Percentiles rank a stretch among this genome's conserved stretches.
phyloP scores from a whole-genome alignment of 2,329 filamentous ascomycete species.

The Ascochyta pisi region DNA sequence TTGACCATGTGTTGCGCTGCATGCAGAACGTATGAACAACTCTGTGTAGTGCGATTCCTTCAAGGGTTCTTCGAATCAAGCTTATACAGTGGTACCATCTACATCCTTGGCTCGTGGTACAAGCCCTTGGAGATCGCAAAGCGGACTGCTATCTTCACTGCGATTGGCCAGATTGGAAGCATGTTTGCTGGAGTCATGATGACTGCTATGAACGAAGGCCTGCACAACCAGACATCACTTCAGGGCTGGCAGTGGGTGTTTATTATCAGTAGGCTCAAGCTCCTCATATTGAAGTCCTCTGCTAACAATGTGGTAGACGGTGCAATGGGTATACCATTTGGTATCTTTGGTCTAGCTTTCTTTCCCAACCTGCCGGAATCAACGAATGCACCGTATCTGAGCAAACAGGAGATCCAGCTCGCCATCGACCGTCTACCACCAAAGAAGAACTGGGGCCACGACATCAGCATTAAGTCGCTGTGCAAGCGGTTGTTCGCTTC shows the following conservation, averaged over 20 bases:
- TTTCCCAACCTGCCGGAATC: constrained; percentile 40
- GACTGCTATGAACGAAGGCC: constrained; percentile 40
- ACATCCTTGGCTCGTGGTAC: constrained; percentile 40
- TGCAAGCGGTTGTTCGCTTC: constrained; percentile 29
- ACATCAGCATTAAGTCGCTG: constrained; percentile 33
- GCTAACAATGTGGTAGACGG: constrained; percentile 30
- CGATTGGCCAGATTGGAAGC: constrained; percentile 38
- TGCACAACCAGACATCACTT: constrained; percentile 29
- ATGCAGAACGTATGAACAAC: constrained; percentile 36
- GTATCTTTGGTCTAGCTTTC: constrained; percentile 36
- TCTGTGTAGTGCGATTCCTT: constrained; percentile 36
- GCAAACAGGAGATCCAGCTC: constrained; percentile 34
- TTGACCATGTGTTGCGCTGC: constrained; percentile 40
- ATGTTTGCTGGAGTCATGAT: constrained; percentile 45
- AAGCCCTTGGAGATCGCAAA: constrained; percentile 40
- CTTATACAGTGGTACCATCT: constrained; percentile 40
- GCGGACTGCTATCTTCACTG: constrained; percentile 40
- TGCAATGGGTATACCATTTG: constrained; percentile 39
- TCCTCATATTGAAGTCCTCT: accelerated
- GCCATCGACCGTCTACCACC: constrained; percentile 36
- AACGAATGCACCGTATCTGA: constrained; percentile 31
- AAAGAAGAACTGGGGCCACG: constrained; percentile 33
- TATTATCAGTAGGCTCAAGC: constrained; percentile 28
- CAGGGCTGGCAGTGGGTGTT: constrained; percentile 42
- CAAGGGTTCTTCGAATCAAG: constrained; percentile 40